phyloP scores from a whole-genome alignment of 2,329 filamentous ascomycete genomes.

The Ascochyta rabiei region DNA sequence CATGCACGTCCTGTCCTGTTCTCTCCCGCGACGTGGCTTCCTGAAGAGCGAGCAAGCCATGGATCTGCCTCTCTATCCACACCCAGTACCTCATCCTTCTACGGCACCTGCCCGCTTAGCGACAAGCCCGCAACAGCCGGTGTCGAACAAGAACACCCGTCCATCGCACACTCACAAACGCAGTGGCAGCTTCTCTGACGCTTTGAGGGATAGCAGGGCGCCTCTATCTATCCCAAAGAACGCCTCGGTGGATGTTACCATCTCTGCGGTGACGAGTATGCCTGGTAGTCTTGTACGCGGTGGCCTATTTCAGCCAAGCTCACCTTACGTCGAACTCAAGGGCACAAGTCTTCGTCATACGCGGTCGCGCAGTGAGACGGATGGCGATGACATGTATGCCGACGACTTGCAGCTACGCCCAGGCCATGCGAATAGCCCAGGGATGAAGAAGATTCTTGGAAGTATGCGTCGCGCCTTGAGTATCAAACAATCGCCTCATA shows the following conservation, averaged over 20 bases:
- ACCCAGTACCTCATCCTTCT: conserved; percentile 41
- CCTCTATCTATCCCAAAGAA: conserved; percentile 57
- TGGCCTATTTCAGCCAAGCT: conserved; percentile 79
- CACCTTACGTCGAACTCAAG: conserved; percentile 73
- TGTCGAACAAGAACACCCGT: conserved; percentile 35
- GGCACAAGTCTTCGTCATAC: conserved; percentile 36
- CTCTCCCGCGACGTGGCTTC: conserved; percentile 57
- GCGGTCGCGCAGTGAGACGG: conserved; percentile 42
- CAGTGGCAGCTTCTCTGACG: conserved; percentile 87
- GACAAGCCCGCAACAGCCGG: conserved; percentile 36
- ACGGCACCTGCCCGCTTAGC: conserved; percentile 37
- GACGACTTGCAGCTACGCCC: conserved; percentile 30
- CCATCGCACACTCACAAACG: conserved; percentile 69
- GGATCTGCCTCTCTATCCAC: conserved; percentile 49
- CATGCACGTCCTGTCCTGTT: conserved; percentile 65
- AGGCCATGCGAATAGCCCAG: conserved; percentile 55
- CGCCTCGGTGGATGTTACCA: conserved; percentile 48
- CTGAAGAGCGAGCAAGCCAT: conserved; percentile 43
- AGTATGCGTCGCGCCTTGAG: conserved; percentile 84
- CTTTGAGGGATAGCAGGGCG: conserved; percentile 70
- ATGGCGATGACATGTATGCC: conserved; percentile 33
- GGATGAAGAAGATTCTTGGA: conserved; percentile 84
- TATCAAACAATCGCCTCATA: conserved; percentile 53
- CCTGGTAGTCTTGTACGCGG: conserved; percentile 87
- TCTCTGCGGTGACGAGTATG: conserved; percentile 69